Percentiles rank a stretch among this genome's conserved stretches.
phyloP scores from a whole-genome alignment of 2,329 filamentous ascomycete species.

The Aspergillus sp. region DNA sequence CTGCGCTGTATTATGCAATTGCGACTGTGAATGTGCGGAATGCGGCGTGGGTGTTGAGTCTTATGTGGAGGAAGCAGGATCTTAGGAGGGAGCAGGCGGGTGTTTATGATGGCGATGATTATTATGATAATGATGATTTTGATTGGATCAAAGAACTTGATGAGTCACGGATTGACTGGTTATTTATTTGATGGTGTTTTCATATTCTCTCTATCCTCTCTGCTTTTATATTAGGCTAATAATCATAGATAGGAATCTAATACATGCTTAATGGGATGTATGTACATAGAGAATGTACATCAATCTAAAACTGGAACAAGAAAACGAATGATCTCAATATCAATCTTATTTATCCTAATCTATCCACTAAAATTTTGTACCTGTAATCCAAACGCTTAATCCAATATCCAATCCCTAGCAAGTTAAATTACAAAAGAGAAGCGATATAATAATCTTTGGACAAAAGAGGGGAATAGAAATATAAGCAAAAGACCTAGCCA shows the following conservation, averaged over 20 bases:
- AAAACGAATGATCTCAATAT: no score
- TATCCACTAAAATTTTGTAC: neutral
- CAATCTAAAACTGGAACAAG: no score
- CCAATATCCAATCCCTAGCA: neutral
- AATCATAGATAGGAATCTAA: no score
- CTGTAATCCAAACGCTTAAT: neutral
- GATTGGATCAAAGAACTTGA: conserved; percentile 38
- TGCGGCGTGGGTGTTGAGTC: conserved; percentile 32
- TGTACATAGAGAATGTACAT: neutral
- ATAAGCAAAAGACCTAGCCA: neutral
- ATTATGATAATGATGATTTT: conserved; percentile 26
- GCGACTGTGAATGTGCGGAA: conserved; percentile 35
- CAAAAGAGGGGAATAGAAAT: conserved; percentile 3
- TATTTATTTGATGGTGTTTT: conserved; percentile 29
- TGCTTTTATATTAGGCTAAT: no score
- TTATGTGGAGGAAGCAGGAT: conserved; percentile 37
- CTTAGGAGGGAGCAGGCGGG: conserved; percentile 9
- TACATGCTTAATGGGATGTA: neutral
- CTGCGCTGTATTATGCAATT: conserved; percentile 28
- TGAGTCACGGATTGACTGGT: conserved; percentile 33
- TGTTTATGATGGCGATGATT: conserved; percentile 1
- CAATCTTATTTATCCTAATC: conserved; percentile 3
- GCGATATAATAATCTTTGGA: neutral
- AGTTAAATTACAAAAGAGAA: neutral
- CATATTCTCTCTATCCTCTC: neutral